Base-by-base conservation (phyloP, 2,329 filamentous ascomycete species). In the Zarea fungicola region DNA sequence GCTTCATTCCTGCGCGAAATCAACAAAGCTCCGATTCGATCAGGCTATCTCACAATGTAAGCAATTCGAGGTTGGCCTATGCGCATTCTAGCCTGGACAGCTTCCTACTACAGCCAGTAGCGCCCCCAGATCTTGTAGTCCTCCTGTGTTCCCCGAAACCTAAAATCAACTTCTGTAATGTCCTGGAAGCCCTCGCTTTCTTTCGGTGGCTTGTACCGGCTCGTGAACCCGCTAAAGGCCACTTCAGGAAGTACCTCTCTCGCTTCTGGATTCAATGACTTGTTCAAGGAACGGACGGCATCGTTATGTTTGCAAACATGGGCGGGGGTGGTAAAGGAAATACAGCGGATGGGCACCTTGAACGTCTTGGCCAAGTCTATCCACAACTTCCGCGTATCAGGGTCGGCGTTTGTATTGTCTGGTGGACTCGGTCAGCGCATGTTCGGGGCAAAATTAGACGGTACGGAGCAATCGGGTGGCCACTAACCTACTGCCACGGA, bases 321-420 rank as follows among this genome's bases (percentile, higher is more conserved):
- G 22, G 82, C 66, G 1, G 83, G 74, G 11, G 89, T 85, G 44
- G 84, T 86, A 70, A 99, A 93, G 66, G 87, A 85, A 9, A 97
- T 75, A 61, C 92, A 95, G 40, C 92, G 85, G 57, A 96, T 86
- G 2, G 87, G 85, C 2, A 95, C 74, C 4, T 79, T 72, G 59
- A 81, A 70, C 58, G 85, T 84, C 55, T 76, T 77, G 16, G 90
- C 90, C 25, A 97, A 68, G 22, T 80, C 72, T 26, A 89, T 68
- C 92, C 92, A 97, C 52, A 87, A 70, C n/a, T 78, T 76, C 55
- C 93, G 79, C 21, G 85, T 89, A 45, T 88, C 85, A 10, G 75
- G 65, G 67, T 95, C 87, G 25, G 91, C 81, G 63, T 99, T 99
- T n/a, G 93, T 97, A 65, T 96, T 97, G 67, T 99, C 93, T 93